Percentiles rank a stretch among this genome's conserved stretches.
These are phyloP conservation scores for Tetrahymena malaccensis DNA, from an alignment of 73 alveolate species.

Conservation along the genomic window DNA sequence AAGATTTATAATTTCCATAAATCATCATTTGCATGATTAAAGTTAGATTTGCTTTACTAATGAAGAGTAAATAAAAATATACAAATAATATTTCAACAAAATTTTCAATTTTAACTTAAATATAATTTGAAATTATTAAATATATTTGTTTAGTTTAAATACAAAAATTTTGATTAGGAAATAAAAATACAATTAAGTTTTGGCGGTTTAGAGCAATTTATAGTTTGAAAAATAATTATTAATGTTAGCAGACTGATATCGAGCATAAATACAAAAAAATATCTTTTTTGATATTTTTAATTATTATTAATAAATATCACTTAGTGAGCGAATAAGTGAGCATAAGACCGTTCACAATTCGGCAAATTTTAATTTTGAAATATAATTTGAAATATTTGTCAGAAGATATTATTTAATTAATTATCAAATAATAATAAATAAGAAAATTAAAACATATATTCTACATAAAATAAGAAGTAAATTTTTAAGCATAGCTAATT, in stretches of 20 bases:
- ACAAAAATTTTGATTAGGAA: neutral
- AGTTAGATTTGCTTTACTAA: too few species aligned
- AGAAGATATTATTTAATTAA: neutral
- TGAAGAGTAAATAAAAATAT: too few species aligned
- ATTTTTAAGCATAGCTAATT: neutral
- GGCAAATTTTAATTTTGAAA: neutral
- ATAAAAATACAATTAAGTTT: neutral
- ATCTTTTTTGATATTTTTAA: neutral
- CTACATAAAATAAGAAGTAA: neutral
- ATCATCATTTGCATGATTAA: too few species aligned
- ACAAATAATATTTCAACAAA: neutral
- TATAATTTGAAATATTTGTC: neutral
- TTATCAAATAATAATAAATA: neutral
- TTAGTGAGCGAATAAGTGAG: neutral
- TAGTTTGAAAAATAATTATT: neutral
- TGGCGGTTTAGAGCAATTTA: neutral
- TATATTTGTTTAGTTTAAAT: neutral
- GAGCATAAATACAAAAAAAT: neutral
- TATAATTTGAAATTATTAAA: neutral
- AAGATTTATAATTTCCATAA: too few species aligned
- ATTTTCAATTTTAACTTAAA: too few species aligned
- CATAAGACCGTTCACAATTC: neutral
- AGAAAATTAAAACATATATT: neutral
- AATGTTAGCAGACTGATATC: neutral
- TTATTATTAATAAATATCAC: neutral